Evolutionary conservation across 495 filamentous ascomycete species (phyloP), one percentile per base, ranked within the genome.

Genomic region (Aspergillus bertholletiae): DNA sequence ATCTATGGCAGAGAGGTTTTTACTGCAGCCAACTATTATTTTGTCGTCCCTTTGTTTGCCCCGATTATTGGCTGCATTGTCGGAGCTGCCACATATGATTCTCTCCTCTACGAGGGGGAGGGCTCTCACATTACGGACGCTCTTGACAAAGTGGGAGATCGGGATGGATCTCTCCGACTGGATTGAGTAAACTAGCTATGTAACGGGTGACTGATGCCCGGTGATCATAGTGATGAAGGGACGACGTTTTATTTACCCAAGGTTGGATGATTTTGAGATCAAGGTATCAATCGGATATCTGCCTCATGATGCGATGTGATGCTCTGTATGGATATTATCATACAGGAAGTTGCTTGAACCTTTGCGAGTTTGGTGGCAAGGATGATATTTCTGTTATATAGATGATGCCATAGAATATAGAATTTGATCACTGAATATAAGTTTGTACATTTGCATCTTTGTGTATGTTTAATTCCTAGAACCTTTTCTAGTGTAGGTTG

Each of bases 1-100:
- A 12, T 72, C 12, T 72, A 72, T 46, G 69, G 69, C 12, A 45
- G 50, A 0, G 69, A 72, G 22, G 69, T 72, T 2, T 72, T 72
- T 17, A 65, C 61, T 2, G 51, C 69, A 9, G 66, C 58, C 17
- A 60, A 62, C 20, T 68, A 64, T 59, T 72, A 72, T 46, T 72
- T 69, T 39, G 23, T 68, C n/a, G 66, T 72, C 23, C 69, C 69
- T 7, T 51, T 72, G 5, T 58, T 72, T 30, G 66, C 66, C 22
- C 69, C 69, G 22, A 55, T 72, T 23, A 5, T 66, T 12, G 69
- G 69, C n/a, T 72, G 69, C 40, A 18, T 69, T 3, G 18, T 69
- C 1, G 69, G 69, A 3, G 69, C 69, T 11, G 46, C 58, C 0
- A 57, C 60, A 27, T 72, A 72, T 26, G 69, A 72, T 26, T 44